A percentile compares a stretch with the other conserved stretches of the same genome.
Conservation (phyloP, 768 basidiomycete species). For the Amylocystis lapponica region DNA sequence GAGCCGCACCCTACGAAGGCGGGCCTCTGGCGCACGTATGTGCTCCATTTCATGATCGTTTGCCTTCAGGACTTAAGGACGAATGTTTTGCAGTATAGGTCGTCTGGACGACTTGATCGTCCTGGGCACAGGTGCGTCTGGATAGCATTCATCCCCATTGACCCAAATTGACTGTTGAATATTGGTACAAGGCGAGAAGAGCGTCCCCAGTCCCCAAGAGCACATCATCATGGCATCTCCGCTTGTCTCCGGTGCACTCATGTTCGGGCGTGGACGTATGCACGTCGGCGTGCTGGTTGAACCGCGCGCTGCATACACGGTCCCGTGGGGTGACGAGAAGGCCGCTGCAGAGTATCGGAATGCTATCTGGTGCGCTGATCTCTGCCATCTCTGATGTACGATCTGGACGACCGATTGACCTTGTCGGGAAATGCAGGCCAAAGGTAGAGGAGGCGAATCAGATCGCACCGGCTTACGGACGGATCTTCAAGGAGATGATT, state of each 20-base stretch:
- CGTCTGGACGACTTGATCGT: slow-evolving; percentile 43
- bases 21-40: slow-evolving; percentile 24
- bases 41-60: slow-evolving; percentile 1
- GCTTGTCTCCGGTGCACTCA: slow-evolving; percentile 24
- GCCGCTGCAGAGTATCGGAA: slow-evolving; percentile 27
- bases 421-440: too few species aligned
- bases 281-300: slow-evolving; percentile 35
- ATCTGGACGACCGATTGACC: too few species aligned
- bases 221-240: slow-evolving; percentile 24
- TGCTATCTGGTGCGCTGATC: slow-evolving; percentile 30
- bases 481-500: slow-evolving; percentile 31
- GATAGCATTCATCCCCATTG: too few species aligned
- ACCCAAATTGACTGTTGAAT: too few species aligned
- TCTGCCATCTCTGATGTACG: too few species aligned
- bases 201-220: slow-evolving; percentile 18
- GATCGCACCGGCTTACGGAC: too few species aligned
- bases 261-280: slow-evolving; percentile 35
- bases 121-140: slow-evolving; percentile 11
- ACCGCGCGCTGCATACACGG: slow-evolving; percentile 20
- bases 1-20: slow-evolving; percentile 13
- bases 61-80: too few species aligned
- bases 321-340: slow-evolving; percentile 23
- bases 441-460: too few species aligned
- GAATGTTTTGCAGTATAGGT: slow-evolving; percentile 21
- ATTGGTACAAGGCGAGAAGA: slow-evolving; percentile 27